phyloP scores from a whole-genome alignment of 768 basidiomycete genomes.

The Tricholoma sp. region DNA sequence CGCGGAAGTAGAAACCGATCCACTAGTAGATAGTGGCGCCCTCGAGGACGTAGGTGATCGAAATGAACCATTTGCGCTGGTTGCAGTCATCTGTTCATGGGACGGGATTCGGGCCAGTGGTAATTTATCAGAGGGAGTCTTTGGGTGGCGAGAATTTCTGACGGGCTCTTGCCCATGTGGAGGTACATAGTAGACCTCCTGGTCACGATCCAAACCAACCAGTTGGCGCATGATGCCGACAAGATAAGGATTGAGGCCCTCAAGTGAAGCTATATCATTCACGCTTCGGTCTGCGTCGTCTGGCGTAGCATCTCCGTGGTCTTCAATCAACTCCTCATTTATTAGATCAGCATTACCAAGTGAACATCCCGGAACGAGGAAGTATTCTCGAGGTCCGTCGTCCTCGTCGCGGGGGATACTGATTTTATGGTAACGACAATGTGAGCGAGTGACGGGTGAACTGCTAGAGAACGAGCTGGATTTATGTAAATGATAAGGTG shows the following conservation, averaged over 20 bases:
- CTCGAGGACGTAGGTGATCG: constrained; percentile 21
- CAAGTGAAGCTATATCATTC: constrained; percentile 37
- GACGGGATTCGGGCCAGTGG: constrained; percentile 9
- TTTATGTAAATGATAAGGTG: constrained; percentile 13
- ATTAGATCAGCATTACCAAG: constrained; percentile 54
- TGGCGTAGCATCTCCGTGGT: constrained; percentile 51
- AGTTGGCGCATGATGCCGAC: constrained; percentile 54
- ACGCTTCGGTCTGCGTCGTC: constrained; percentile 46
- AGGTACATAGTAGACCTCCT: constrained; percentile 62
- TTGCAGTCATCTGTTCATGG: constrained; percentile 10
- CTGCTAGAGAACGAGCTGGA: constrained; percentile 18
- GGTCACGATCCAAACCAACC: constrained; percentile 62
- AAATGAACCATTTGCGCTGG: constrained; percentile 10
- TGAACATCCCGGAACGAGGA: constrained; percentile 68
- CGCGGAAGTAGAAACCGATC: constrained; percentile 25
- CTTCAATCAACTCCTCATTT: constrained; percentile 53
- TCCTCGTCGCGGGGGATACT: constrained; percentile 53
- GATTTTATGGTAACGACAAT: constrained; percentile 68
- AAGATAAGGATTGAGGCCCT: constrained; percentile 48
- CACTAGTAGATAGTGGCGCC: constrained; percentile 21
- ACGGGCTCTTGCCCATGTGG: constrained; percentile 37
- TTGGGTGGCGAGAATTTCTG: constrained; percentile 13
- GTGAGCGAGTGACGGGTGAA: constrained; percentile 60
- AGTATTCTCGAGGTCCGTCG: constrained; percentile 44
- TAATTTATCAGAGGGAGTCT: constrained; percentile 12